These are phyloP conservation scores for Saccharomycopsis oosterbeekiorum DNA, from an alignment of 805 yeast species.

Conservation along the genomic window DNA sequence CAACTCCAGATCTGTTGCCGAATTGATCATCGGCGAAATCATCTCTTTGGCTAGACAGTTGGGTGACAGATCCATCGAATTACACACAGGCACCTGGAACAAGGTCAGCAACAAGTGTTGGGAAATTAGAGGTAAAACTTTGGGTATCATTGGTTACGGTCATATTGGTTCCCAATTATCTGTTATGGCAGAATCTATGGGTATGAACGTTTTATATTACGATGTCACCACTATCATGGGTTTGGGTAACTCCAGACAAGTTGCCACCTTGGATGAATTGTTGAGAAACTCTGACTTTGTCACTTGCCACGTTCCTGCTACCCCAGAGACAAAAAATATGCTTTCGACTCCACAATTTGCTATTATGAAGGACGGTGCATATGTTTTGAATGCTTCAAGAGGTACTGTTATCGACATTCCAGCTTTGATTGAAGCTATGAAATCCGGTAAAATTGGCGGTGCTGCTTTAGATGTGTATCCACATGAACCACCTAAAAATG, in stretches of 20 bases:
- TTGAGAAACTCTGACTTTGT: constrained; percentile 78
- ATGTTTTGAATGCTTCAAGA: constrained; percentile 91
- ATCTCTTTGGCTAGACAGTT: constrained; percentile 91
- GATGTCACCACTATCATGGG: constrained; percentile 92
- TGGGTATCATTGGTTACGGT: constrained; percentile 96
- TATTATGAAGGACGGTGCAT: constrained; percentile 94
- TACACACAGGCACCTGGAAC: constrained; percentile 97
- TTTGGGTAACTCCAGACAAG: constrained; percentile 94
- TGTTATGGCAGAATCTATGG: constrained; percentile 94
- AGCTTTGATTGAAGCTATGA: constrained; percentile 84
- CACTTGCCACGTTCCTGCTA: constrained; percentile 89
- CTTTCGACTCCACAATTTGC: constrained; percentile 85
- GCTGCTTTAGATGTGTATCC: constrained; percentile 96
- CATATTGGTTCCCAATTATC: constrained; percentile 97
- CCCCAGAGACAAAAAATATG: constrained; percentile 84
- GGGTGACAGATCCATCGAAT: constrained; percentile 91
- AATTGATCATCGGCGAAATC: constrained; percentile 90
- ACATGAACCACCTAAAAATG: constrained; percentile 94
- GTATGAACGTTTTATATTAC: constrained; percentile 92
- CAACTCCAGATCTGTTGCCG: constrained; percentile 97
- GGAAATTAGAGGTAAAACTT: constrained; percentile 98
- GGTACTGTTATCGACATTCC: constrained; percentile 97
- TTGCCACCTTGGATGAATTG: constrained; percentile 72
- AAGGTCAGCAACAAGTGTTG: constrained; percentile 91
- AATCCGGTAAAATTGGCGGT: constrained; percentile 91